Percentiles rank a stretch among this genome's conserved stretches.
phyloP scores from a whole-genome alignment of 129 eudicot species.

The Mikania micrantha region DNA sequence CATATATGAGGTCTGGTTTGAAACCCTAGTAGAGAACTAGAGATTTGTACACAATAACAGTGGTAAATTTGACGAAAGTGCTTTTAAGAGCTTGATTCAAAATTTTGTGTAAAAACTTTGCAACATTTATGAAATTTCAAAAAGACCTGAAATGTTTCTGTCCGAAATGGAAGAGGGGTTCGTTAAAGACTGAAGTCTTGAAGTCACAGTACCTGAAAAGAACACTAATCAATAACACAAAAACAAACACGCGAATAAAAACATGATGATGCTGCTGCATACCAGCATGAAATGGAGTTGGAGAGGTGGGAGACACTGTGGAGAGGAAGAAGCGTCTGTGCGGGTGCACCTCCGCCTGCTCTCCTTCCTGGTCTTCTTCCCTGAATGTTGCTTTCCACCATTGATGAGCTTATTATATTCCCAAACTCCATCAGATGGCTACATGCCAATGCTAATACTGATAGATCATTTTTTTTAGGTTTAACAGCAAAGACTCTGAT shows the following conservation, averaged over 20 bases:
- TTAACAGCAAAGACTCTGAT: neutral
- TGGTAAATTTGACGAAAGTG: neutral
- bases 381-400: constrained; percentile 23
- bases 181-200: constrained; percentile 54
- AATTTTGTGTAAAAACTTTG: neutral
- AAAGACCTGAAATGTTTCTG: constrained; percentile 53
- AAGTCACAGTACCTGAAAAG: constrained; percentile 81
- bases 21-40: no score
- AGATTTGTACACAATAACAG: no score
- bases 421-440: neutral
- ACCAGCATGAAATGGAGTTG: constrained; percentile 81
- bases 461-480: constrained; percentile 2
- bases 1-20: no score
- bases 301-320: constrained; percentile 39
- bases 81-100: neutral
- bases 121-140: neutral
- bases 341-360: neutral
- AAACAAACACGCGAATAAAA: neutral
- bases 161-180: constrained; percentile 65
- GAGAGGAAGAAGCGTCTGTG: constrained; percentile 49
- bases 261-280: neutral
- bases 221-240: neutral
- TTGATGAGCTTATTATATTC: neutral
- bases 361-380: constrained; percentile 39
- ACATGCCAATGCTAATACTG: neutral